phyloP scores from a whole-genome alignment of 139 green algal species.

The Chlorella sp. region DNA sequence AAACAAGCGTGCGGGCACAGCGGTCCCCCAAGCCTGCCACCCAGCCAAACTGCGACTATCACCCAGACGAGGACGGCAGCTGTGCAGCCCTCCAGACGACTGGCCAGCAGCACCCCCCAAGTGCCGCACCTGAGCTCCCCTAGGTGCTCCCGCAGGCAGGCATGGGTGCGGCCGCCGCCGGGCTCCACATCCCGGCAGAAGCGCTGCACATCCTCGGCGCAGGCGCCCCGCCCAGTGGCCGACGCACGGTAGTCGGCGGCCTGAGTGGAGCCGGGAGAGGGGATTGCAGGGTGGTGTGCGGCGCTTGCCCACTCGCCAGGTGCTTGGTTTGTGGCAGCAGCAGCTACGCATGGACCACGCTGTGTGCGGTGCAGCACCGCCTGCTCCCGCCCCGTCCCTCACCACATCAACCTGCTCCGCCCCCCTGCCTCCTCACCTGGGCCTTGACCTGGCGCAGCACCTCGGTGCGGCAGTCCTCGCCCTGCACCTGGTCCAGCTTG shows the following conservation, averaged over 20 bases:
- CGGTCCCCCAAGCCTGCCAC: background rate
- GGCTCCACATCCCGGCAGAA: conserved; percentile 70
- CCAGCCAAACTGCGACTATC: background rate
- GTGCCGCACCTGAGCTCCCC: conserved; percentile 60
- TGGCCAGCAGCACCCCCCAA: too few species aligned
- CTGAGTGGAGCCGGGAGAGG: conserved; percentile 34
- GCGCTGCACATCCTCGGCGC: conserved; percentile 70
- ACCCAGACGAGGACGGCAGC: too few species aligned
- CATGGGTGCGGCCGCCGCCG: conserved; percentile 72
- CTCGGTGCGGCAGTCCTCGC: conserved; percentile 78
- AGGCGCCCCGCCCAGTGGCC: conserved; percentile 73
- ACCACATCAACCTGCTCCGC: background rate
- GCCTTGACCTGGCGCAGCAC: conserved; percentile 87
- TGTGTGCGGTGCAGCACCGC: background rate
- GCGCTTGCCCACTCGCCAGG: too few species aligned
- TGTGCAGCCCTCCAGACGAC: too few species aligned
- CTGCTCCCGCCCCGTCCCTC: background rate
- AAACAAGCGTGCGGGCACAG: background rate
- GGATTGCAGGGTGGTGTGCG: too few species aligned
- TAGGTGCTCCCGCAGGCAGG: conserved; percentile 77
- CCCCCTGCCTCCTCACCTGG: conserved; percentile 59
- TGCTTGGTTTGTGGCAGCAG: background rate
- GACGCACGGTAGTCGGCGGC: conserved; percentile 77
- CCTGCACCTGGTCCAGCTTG: conserved; percentile 72
- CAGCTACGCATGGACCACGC: background rate